Evolutionary conservation across 1,284 basidiomycete genomes (phyloP), one percentile per base, ranked within the genome.

Genomic region (Tremellales sp.): DNA sequence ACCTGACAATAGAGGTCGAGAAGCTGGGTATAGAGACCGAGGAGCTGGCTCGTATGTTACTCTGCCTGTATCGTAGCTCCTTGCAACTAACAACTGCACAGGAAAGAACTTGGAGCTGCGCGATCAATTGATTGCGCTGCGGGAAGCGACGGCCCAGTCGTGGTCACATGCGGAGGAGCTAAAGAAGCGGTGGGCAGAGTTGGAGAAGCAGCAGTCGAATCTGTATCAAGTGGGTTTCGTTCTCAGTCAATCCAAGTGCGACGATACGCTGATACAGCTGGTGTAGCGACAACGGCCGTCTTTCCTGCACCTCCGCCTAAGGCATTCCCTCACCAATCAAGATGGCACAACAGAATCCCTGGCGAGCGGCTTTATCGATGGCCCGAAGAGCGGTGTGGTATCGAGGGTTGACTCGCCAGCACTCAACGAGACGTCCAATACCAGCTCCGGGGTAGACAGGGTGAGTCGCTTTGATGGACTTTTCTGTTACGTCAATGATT

Each of bases 301-400:
- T 58, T 92, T 93, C 64, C 80, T 94, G 29, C 80, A 87, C 44
- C 81, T 92, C 73, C 82, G 91, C 2, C 78, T 94, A 12, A 79
- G 83, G 38, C 88, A 93, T 61, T 86, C 88, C 19, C 84, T 85
- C 9, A 87, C 84, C 0, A 84, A 85, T 19, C 90, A 93, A 71
- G 92, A 97, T 58, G 89, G 91, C 51, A 72, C 79, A 14, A 91
- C 88, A 1, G 92, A 97, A 68, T 77, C 81, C 5, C 73, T 92
- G 22, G 88, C 89, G 0, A 80, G 82, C 14, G 74, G 81, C 0
- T 93, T 95, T 63, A 80, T 92, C 26, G 84, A 87, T 38, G 78
- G 79, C 0, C 70, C 75, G 3, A 61, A 72, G 2, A 60, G 45
- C 31, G 45, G 29, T 16, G 41, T 42, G n/a, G 53, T 32, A 18